A percentile compares a stretch with the other conserved stretches of the same genome.
These are phyloP conservation scores for Royoungia palumana DNA, from an alignment of 768 basidiomycete genomes.

Conservation along the genomic window DNA sequence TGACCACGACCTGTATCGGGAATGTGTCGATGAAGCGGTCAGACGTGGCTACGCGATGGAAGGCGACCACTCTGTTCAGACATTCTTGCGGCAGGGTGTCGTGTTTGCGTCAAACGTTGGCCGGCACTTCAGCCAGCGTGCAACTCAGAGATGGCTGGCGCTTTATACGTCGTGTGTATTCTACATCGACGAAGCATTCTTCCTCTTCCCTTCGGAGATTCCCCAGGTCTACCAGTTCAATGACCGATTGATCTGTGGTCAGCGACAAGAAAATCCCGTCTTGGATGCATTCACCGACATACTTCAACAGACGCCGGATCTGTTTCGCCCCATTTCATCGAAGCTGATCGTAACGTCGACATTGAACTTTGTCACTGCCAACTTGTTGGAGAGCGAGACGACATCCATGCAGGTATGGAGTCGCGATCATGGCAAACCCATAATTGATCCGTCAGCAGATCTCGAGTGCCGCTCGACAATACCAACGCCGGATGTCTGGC, in stretches of 20 bases:
- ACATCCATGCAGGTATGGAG: slow-evolving; percentile 25
- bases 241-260: slow-evolving; percentile 26
- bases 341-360: slow-evolving; percentile 37
- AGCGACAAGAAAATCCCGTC: slow-evolving; percentile 28
- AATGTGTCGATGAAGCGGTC: slow-evolving; percentile 17
- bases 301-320: slow-evolving; percentile 26
- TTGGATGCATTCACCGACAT: slow-evolving; percentile 35
- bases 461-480: slow-evolving; percentile 15
- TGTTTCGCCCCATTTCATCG: slow-evolving; percentile 29
- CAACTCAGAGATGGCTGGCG: slow-evolving; percentile 30
- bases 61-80: slow-evolving; percentile 17
- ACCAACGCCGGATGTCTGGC: slow-evolving; percentile 24
- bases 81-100: slow-evolving; percentile 33
- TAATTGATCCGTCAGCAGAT: neutral
- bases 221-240: slow-evolving; percentile 33
- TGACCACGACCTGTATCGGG: slow-evolving; percentile 4
- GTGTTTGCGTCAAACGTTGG: slow-evolving; percentile 24
- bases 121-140: slow-evolving; percentile 24
- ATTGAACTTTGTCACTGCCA: slow-evolving; percentile 34
- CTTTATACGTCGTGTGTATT: slow-evolving; percentile 39
- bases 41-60: slow-evolving; percentile 26
- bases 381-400: slow-evolving; percentile 32
- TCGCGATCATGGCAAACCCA: too few species aligned
- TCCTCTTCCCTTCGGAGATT: slow-evolving; percentile 19
- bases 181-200: slow-evolving; percentile 37